Evolutionary conservation across 73 alveolate species (phyloP).

Genomic region (Paramecium bursaria): DNA sequence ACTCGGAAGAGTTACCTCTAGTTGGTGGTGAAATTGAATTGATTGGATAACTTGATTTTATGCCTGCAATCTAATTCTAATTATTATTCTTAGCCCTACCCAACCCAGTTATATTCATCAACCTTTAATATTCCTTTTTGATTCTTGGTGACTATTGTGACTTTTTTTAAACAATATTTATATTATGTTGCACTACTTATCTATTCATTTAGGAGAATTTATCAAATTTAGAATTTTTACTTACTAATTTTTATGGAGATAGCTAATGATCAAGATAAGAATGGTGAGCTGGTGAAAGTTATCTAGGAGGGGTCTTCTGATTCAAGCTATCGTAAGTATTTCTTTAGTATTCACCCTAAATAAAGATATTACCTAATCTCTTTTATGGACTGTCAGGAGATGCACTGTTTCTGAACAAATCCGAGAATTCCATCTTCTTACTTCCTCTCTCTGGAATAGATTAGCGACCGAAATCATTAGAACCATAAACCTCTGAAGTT

Average conservation of each 20-base stretch:
- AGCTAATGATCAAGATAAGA: too few species aligned
- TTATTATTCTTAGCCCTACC: too few species aligned
- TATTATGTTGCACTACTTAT: conserved; percentile 6
- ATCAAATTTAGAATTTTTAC: background rate
- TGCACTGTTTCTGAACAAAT: conserved; percentile 9
- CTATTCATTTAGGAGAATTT: background rate
- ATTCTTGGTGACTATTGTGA: background rate
- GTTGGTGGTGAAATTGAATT: too few species aligned
- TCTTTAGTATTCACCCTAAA: conserved; percentile 33
- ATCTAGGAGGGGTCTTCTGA: conserved; percentile 24
- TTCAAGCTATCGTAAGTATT: background rate
- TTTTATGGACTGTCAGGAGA: background rate
- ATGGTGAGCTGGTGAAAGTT: too few species aligned
- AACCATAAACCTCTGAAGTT: too few species aligned
- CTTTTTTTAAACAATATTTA: background rate
- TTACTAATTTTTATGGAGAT: too few species aligned
- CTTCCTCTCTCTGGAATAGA: background rate
- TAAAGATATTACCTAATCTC: conserved; percentile 36
- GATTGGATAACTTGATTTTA: too few species aligned
- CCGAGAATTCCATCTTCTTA: conserved; percentile 16
- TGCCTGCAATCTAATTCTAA: too few species aligned
- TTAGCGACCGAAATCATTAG: too few species aligned
- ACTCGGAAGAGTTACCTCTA: background rate
- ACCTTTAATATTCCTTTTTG: conserved; percentile 16
- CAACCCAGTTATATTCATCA: too few species aligned